Base-by-base conservation (phyloP, 495 filamentous ascomycete genomes). In the Platismatia glauca region DNA sequence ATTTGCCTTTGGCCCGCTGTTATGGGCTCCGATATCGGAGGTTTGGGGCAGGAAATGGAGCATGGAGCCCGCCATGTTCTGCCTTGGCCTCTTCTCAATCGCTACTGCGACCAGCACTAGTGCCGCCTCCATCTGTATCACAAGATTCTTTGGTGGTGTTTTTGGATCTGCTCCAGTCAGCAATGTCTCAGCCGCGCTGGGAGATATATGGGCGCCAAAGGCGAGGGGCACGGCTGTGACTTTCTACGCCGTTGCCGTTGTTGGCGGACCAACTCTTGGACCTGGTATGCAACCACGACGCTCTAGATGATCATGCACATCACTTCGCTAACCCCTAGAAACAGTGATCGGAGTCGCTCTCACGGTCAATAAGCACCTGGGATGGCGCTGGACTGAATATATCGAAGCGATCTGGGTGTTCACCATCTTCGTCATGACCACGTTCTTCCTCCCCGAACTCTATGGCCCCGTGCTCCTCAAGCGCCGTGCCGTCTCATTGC, bases 151-250 rank as follows among this genome's bases (percentile, higher is more conserved):
- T 13, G 71, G 77, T 7, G 86, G 86, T 16, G 67, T 81, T 35
- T 86, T 88, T 66, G 86, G 85, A 27, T 81, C 80, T 59, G 81
- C 85, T 0, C 83, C 87, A 11, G 67, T 89, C 15, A 81, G 84
- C 5, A 78, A 87, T 44, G 78, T 84, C 13, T 81, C 79, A 35
- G 87, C 85, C 59, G 77, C 77, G 27, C 71, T 84, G 62, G 82
- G 78, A 7, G 86, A 90, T 69, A 76, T 89, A 18, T 52, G 48
- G 48, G 48, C 48, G 24, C 48, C 48, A 5, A 52, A 18, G 27
- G 48, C 48, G 5, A 52, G 48, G 15, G 48, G 48, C 27, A 52
- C 27, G 1, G 48, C 48, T 52, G 27, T 52, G 48, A 52, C 24
- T 29, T 31, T 52, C 15, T 52, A 52, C 15, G 48, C 48, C 24